phyloP scores from a whole-genome alignment of 768 basidiomycete species.

The Russula vinacea region DNA sequence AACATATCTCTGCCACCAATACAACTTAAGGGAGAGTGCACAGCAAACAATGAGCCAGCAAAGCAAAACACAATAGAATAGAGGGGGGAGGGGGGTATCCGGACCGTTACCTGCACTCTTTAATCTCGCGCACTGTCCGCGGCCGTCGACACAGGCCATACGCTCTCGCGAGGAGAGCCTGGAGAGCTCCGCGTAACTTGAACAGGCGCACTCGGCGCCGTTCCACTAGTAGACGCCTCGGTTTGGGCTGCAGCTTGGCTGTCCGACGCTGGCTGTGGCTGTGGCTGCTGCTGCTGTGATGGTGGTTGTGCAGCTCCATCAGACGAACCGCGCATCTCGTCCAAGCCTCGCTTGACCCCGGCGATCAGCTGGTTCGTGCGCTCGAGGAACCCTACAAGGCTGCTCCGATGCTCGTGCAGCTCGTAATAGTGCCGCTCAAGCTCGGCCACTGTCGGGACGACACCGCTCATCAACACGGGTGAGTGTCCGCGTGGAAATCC shows the following conservation, averaged over 20 bases:
- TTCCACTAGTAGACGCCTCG: conserved; percentile 19
- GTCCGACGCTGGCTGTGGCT: conserved; percentile 13
- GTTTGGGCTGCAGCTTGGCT: conserved; percentile 8
- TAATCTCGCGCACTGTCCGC: conserved; percentile 28
- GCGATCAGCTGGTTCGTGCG: conserved; percentile 71
- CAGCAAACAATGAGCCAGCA: conserved; percentile 26
- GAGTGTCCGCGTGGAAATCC: conserved; percentile 44
- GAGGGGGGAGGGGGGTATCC: background rate
- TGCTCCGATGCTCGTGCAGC: conserved; percentile 58
- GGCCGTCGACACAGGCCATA: conserved; percentile 37
- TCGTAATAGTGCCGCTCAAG: conserved; percentile 69
- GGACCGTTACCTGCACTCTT: conserved; percentile 13
- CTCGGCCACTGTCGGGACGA: conserved; percentile 52
- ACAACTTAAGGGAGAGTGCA: conserved; percentile 19
- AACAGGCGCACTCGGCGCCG: conserved; percentile 33
- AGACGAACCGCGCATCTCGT: conserved; percentile 58
- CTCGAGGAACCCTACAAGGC: conserved; percentile 71
- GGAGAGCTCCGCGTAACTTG: conserved; percentile 31
- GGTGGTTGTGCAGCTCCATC: conserved; percentile 21
- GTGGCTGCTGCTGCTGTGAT: conserved; percentile 1
- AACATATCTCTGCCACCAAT: conserved; percentile 17
- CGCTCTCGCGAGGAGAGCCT: conserved; percentile 33
- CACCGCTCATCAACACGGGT: conserved; percentile 39
- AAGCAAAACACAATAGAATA: conserved; percentile 18
- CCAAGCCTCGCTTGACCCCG: conserved; percentile 68